These are phyloP conservation scores for Aureobasidium mangrovei DNA, from an alignment of 2,329 filamentous ascomycete species.

Conservation along the genomic window DNA sequence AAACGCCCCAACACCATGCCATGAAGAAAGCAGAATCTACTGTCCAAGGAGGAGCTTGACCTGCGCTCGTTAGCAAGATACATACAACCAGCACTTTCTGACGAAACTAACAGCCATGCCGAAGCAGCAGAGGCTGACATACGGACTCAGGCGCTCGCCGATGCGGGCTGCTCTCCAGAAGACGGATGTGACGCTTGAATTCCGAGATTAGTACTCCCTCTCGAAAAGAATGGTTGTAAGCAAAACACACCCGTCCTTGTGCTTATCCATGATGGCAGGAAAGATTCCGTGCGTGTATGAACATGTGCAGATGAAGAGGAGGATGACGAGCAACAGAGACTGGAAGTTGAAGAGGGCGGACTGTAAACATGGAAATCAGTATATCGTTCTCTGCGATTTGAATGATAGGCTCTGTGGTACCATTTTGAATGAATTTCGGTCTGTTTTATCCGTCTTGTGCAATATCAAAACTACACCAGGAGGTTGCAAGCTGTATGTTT, in stretches of 20 bases:
- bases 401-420: not conserved
- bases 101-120: conserved; percentile 71
- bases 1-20: conserved; percentile 11
- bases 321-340: conserved; percentile 84
- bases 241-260: conserved; percentile 68
- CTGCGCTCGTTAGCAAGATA: conserved; percentile 13
- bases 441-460: not conserved
- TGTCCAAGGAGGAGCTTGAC: conserved; percentile 21
- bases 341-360: conserved; percentile 99
- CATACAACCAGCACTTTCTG: not conserved
- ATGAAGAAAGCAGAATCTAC: conserved; percentile 3
- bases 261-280: conserved; percentile 81
- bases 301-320: conserved; percentile 92
- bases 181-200: conserved; percentile 61
- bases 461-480: not conserved
- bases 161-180: conserved; percentile 96
- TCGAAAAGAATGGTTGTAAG: not conserved
- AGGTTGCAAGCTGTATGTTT: conserved; percentile 9
- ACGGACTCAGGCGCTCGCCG: conserved; percentile 87
- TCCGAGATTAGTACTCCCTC: not conserved
- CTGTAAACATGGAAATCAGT: conserved; percentile 38
- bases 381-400: not conserved
- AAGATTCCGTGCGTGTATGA: conserved; percentile 88
- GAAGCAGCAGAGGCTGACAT: conserved; percentile 88
- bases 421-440: not conserved